These are phyloP conservation scores for Tolypocladium paradoxum DNA, from an alignment of 2,329 filamentous ascomycete species.

Conservation along the genomic window DNA sequence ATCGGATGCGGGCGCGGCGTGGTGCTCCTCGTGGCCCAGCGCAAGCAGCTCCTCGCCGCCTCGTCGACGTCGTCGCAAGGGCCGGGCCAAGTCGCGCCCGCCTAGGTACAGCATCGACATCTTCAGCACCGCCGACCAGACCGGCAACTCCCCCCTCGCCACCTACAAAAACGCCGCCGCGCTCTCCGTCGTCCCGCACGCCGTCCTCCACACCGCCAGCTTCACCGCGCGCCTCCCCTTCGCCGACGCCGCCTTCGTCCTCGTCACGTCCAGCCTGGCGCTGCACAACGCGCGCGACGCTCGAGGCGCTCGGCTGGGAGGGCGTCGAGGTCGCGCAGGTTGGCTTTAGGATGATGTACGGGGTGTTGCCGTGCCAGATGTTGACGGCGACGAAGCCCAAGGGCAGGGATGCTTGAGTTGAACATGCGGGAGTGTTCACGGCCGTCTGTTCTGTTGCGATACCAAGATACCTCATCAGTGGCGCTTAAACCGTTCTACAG, in stretches of 20 bases:
- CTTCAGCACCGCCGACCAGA: conserved; percentile 8
- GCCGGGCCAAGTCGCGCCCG: neutral
- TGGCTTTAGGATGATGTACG: conserved; percentile 6
- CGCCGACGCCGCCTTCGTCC: conserved; percentile 4
- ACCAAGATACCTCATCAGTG: neutral
- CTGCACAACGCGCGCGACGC: conserved; percentile 6
- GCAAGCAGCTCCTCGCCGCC: conserved; percentile 2
- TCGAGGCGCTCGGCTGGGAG: conserved; percentile 4
- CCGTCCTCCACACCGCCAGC: conserved; percentile 5
- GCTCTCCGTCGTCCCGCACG: conserved; percentile 1
- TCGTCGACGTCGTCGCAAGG: neutral
- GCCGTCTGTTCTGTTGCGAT: neutral
- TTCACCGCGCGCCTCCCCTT: conserved; percentile 6
- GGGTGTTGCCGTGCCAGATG: conserved; percentile 6
- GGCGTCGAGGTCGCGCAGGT: conserved; percentile 3
- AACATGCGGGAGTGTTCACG: neutral
- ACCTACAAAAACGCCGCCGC: conserved; percentile 7
- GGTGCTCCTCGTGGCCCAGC: conserved; percentile 8
- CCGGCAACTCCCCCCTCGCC: conserved; percentile 5
- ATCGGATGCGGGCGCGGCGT: conserved; percentile 10
- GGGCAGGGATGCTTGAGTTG: neutral
- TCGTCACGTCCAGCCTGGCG: conserved; percentile 6
- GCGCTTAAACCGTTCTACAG: neutral
- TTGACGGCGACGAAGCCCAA: conserved; percentile 2
- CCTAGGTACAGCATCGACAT: conserved; percentile 10